Conservation (phyloP, 306 rosid species). For the Inga leiocalycina region DNA sequence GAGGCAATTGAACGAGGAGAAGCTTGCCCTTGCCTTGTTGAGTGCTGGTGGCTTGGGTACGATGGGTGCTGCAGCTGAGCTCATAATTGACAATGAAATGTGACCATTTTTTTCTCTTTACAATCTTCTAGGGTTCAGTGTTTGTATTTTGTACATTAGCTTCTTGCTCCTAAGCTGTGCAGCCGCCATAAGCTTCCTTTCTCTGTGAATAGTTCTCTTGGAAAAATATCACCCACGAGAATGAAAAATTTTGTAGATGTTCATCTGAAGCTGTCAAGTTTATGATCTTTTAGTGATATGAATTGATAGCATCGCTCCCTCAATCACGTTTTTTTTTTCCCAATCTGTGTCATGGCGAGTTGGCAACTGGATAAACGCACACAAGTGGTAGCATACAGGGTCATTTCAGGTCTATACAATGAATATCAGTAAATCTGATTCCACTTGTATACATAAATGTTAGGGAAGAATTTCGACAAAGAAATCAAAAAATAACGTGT, state of each 20-base stretch:
- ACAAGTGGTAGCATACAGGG: too few relatives aligned
- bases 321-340: too few relatives aligned
- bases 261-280: conserved; percentile 1
- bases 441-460: neutral
- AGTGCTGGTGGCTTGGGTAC: conserved; percentile 71
- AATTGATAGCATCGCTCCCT: too few relatives aligned
- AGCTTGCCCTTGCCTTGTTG: conserved; percentile 86
- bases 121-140: conserved; percentile 22
- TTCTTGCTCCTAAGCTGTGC: conserved; percentile 33
- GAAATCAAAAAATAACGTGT: neutral
- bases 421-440: neutral
- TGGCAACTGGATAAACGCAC: too few relatives aligned
- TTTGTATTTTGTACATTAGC: conserved; percentile 30
- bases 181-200: neutral
- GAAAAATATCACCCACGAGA: conserved; percentile 20
- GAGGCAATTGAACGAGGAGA: conserved; percentile 78
- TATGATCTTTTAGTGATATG: neutral
- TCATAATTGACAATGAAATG: conserved; percentile 60
- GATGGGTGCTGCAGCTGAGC: conserved; percentile 91
- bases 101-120: conserved; percentile 29
- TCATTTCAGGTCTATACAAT: too few relatives aligned
- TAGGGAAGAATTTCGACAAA: neutral
- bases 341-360: too few relatives aligned
- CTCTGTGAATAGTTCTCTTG: conserved; percentile 29
- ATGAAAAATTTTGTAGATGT: conserved; percentile 28